phyloP scores from a whole-genome alignment of 2,329 filamentous ascomycete species.

The Lizonia empirigonia region DNA sequence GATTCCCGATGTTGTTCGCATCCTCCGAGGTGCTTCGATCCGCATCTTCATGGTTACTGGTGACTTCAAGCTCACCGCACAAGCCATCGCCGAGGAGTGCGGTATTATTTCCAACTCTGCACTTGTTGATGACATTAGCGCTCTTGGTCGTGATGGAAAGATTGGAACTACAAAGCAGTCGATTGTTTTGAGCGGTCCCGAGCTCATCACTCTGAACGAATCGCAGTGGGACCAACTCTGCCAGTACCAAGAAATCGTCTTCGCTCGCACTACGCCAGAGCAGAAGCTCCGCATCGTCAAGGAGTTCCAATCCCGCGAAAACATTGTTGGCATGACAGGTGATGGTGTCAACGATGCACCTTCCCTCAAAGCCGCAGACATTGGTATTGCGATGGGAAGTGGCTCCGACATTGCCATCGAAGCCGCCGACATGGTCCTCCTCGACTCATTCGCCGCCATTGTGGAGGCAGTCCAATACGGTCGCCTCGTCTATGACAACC shows the following conservation, averaged over 20 bases:
- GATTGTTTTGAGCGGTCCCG: constrained; percentile 44
- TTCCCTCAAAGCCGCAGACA: constrained; percentile 63
- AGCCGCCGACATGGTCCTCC: constrained; percentile 65
- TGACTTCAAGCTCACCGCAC: constrained; percentile 76
- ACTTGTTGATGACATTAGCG: constrained; percentile 59
- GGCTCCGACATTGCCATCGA: constrained; percentile 67
- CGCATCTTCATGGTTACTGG: constrained; percentile 84
- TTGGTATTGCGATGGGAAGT: constrained; percentile 64
- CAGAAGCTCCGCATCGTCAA: constrained; percentile 81
- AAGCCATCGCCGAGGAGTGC: constrained; percentile 73
- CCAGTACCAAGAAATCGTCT: constrained; percentile 73
- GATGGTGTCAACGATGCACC: constrained; percentile 59
- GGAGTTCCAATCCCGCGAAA: constrained; percentile 68
- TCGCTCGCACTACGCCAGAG: constrained; percentile 73
- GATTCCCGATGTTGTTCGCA: constrained; percentile 64
- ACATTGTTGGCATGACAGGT: constrained; percentile 61
- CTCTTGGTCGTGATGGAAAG: constrained; percentile 52
- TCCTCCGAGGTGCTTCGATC: constrained; percentile 71
- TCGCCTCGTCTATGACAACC: constrained; percentile 77
- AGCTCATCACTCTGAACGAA: constrained; percentile 69
- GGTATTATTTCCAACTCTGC: constrained; percentile 67
- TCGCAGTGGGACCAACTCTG: constrained; percentile 71
- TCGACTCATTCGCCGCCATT: constrained; percentile 73
- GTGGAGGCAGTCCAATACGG: constrained; percentile 75
- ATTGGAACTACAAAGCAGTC: constrained; percentile 28